Evolutionary conservation across 2,329 filamentous ascomycete genomes (phyloP), one percentile per base, ranked within the genome.

Genomic region (Phaeosphaeria sp.): DNA sequence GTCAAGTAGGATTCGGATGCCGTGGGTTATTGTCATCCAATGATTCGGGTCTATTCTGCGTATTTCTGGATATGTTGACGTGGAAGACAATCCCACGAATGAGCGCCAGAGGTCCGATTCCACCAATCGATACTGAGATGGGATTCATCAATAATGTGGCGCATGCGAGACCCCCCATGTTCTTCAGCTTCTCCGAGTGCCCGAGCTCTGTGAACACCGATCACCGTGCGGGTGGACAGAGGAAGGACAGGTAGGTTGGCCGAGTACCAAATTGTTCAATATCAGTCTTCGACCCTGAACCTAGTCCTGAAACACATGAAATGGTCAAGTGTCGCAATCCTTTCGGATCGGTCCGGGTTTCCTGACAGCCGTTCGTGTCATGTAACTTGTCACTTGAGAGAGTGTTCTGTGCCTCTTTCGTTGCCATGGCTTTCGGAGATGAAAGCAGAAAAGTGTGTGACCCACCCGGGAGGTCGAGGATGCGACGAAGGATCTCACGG

Each of bases 331-430:
- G 46, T 27, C 22, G 9, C 23, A 30, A 47, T 30, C 46, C 46
- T 30, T 47, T 47, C 46, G 46, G 46, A 27, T 30, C 46, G 46
- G 46, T 47, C 46, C 46, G 46, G 46, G 20, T 27, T 30, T 47
- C 46, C 42, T 44, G 21, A 47, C 22, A 30, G 23, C 18, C 4
- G 46, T 27, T 47, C 46, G 23, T 47, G 46, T 30, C 46, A 47
- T 44, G 42, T 44, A 20, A 44, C 18, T 46, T 46, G 43, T 46
- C 43, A 46, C 39, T 22, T 46, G 21, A 46, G 20, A 22, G 11
- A 23, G 21, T 46, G 15, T 39, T 39, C 36, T 39, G 36, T 39
- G 36, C 5, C 36, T 39, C 36, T 39, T n/a, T 21, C 43, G 43
- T 17, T 23, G 20, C 23, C 43, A 23, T 23, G 43, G n/a, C 11